Percentiles rank a stretch among this genome's conserved stretches.
phyloP scores from a whole-genome alignment of 495 filamentous ascomycete genomes.

The Mytilinidion resinicola region DNA sequence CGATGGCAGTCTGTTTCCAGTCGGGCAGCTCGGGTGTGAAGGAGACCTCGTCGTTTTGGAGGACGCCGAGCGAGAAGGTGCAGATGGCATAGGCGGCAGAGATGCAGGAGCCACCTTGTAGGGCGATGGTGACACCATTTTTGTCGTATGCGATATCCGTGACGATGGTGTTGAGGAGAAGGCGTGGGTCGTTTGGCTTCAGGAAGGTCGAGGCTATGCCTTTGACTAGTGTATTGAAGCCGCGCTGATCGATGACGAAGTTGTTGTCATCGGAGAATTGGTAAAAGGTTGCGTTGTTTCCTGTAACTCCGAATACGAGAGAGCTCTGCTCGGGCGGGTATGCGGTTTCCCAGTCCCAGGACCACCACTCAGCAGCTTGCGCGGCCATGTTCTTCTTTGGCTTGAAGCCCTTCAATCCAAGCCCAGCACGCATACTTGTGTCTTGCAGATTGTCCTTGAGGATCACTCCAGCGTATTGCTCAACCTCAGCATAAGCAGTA shows the following conservation, averaged over 20 bases:
- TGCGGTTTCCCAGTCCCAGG: conserved; percentile 44
- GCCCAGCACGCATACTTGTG: conserved; percentile 52
- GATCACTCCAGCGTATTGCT: conserved; percentile 53
- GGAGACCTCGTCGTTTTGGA: conserved; percentile 56
- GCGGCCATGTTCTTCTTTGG: conserved; percentile 52
- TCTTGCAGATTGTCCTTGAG: conserved; percentile 58
- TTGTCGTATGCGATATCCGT: conserved; percentile 52
- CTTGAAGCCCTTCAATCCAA: conserved; percentile 59
- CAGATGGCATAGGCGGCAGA: conserved; percentile 53
- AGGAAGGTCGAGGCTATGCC: conserved; percentile 60
- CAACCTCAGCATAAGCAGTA: conserved; percentile 43
- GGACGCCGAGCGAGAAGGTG: conserved; percentile 61
- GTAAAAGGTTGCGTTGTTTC: conserved; percentile 39
- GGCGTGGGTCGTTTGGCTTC: conserved; percentile 47
- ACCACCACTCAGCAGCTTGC: conserved; percentile 61
- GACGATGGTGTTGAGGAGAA: conserved; percentile 55
- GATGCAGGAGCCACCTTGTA: conserved; percentile 52
- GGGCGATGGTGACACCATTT: conserved; percentile 52
- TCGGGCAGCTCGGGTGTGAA: conserved; percentile 57
- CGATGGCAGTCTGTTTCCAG: conserved; percentile 63
- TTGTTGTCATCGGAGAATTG: conserved; percentile 54
- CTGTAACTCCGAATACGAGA: conserved; percentile 37
- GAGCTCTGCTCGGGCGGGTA: conserved; percentile 36
- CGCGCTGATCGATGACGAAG: conserved; percentile 59
- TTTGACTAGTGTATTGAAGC: conserved; percentile 59